These are phyloP conservation scores for Cladosporium austrohemisphaericum DNA, from an alignment of 2,329 filamentous ascomycete species.

Conservation along the genomic window DNA sequence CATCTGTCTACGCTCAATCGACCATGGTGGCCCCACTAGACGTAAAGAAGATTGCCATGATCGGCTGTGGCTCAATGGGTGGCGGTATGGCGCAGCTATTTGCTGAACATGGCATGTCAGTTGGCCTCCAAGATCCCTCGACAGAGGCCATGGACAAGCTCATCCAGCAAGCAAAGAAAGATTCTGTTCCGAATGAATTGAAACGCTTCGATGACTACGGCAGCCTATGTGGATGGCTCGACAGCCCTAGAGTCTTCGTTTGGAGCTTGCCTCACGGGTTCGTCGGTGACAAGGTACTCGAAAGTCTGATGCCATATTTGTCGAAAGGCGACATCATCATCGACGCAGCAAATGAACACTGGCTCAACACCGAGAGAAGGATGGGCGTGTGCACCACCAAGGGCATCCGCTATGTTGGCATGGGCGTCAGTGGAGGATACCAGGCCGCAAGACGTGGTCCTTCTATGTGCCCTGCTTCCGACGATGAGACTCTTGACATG, in stretches of 20 bases:
- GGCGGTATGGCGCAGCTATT: constrained; percentile 57
- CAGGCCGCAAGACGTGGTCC: constrained; percentile 63
- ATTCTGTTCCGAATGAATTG: constrained; percentile 37
- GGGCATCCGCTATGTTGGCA: constrained; percentile 63
- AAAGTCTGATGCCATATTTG: constrained; percentile 49
- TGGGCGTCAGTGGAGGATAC: constrained; percentile 67
- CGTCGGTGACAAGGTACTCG: constrained; percentile 47
- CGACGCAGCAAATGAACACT: constrained; percentile 67
- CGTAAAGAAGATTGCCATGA: constrained; percentile 49
- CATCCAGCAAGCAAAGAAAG: constrained; percentile 39
- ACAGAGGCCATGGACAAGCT: constrained; percentile 47
- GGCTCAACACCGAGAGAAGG: constrained; percentile 59
- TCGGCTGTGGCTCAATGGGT: constrained; percentile 60
- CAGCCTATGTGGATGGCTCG: constrained; percentile 48
- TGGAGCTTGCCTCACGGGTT: constrained; percentile 31
- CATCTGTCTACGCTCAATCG: no score
- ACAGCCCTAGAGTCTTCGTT: constrained; percentile 35
- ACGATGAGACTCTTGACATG: constrained; percentile 53
- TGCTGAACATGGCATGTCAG: constrained; percentile 53
- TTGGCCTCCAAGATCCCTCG: constrained; percentile 54
- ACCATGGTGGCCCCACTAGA: constrained; percentile 17
- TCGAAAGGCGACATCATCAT: constrained; percentile 62
- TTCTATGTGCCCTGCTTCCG: constrained; percentile 64
- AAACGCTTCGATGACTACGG: constrained; percentile 47
- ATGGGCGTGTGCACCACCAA: constrained; percentile 42